These are phyloP conservation scores for Wickerhamiella qilinensis DNA, from an alignment of 805 yeast species.

Conservation along the genomic window DNA sequence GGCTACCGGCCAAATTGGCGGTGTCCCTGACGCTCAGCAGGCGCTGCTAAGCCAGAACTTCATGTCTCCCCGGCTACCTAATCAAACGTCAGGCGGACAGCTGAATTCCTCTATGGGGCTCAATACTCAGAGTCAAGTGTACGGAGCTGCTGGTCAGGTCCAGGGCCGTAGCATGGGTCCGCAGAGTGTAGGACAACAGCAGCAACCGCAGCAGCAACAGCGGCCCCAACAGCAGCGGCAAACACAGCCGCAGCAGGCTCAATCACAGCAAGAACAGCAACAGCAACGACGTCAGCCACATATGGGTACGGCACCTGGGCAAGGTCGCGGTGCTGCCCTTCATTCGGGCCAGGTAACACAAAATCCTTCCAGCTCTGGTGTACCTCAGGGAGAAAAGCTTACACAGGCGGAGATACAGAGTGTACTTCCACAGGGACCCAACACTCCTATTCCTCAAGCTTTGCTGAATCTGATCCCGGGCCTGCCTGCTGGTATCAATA, in stretches of 20 bases:
- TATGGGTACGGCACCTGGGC: conserved; percentile 3
- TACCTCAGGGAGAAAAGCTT: too few relatives aligned
- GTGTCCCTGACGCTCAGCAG: too few relatives aligned
- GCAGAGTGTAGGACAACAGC: conserved; percentile 4
- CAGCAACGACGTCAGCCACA: not conserved
- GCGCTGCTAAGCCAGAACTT: too few relatives aligned
- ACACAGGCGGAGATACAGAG: conserved; percentile 4
- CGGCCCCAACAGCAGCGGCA: conserved; percentile 7
- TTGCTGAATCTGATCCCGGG: conserved; percentile 53
- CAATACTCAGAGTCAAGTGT: too few relatives aligned
- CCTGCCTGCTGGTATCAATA: conserved; percentile 59
- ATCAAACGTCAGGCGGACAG: too few relatives aligned
- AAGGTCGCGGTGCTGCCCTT: conserved; percentile 38
- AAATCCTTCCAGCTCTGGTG: conserved; percentile 64
- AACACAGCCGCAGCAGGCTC: conserved; percentile 2
- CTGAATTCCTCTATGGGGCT: too few relatives aligned
- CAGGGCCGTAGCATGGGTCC: too few relatives aligned
- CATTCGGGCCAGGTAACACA: conserved; percentile 52
- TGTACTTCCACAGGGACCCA: conserved; percentile 11
- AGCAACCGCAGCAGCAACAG: conserved; percentile 7
- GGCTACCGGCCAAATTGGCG: too few relatives aligned
- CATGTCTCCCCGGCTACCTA: too few relatives aligned
- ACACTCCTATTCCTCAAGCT: conserved; percentile 56
- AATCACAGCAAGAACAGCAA: conserved; percentile 2
- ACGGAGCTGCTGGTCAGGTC: too few relatives aligned